Percentiles rank a stretch among this genome's conserved stretches.
phyloP scores from a whole-genome alignment of 768 basidiomycete species.

The Suillus paluster region DNA sequence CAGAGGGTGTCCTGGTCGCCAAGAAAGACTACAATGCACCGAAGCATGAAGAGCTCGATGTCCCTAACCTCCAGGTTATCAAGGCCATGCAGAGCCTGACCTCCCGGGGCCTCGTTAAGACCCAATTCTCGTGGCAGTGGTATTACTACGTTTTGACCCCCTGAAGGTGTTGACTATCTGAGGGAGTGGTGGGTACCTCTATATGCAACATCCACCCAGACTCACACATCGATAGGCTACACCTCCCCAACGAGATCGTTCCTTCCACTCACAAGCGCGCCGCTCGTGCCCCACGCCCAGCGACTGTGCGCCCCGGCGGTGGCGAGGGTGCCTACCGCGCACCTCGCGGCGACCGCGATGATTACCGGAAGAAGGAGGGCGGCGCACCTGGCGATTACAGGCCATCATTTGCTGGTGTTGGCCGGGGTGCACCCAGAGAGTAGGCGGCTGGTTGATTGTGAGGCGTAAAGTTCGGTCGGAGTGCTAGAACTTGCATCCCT shows the following conservation, averaged over 20 bases:
- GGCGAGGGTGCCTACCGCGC: slow-evolving; percentile 83
- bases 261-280: slow-evolving; percentile 98
- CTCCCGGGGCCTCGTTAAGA: slow-evolving; percentile 90
- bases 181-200: slow-evolving; percentile 69
- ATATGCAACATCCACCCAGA: neutral
- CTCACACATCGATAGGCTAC: slow-evolving; percentile 61
- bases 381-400: slow-evolving; percentile 88
- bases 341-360: slow-evolving; percentile 88
- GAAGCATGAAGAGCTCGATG: slow-evolving; percentile 89
- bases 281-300: slow-evolving; percentile 83
- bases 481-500: slow-evolving; percentile 3
- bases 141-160: slow-evolving; percentile 98
- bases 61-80: slow-evolving; percentile 72
- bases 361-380: slow-evolving; percentile 87
- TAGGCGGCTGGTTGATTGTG: slow-evolving; percentile 26
- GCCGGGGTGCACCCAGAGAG: slow-evolving; percentile 84
- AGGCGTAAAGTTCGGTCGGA: slow-evolving; percentile 6
- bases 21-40: slow-evolving; percentile 99
- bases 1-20: slow-evolving; percentile 98
- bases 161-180: slow-evolving; percentile 97
- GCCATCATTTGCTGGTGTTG: slow-evolving; percentile 88
- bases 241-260: slow-evolving; percentile 95
- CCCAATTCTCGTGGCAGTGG: slow-evolving; percentile 99
- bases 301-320: slow-evolving; percentile 69
- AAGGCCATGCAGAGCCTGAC: slow-evolving; percentile 73